Evolutionary conservation across 1,284 basidiomycete genomes (phyloP).

Genomic region (Heterobasidion parviporum): DNA sequence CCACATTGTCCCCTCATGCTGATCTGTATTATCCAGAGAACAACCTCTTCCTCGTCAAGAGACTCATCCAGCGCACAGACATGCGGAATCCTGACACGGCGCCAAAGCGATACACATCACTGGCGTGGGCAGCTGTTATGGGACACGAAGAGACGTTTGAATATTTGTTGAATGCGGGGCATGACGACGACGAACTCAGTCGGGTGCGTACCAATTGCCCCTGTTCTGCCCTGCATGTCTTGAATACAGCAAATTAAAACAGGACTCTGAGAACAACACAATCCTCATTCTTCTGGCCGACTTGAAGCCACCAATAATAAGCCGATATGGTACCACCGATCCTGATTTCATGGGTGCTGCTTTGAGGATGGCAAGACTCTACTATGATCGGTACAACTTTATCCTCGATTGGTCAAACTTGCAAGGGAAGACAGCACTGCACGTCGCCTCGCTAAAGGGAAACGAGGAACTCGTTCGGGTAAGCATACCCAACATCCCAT

Average conservation of each 20-base stretch:
- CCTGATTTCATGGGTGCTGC: constrained; percentile 62
- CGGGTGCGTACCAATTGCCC: constrained; percentile 44
- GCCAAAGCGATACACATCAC: constrained; percentile 68
- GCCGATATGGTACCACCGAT: constrained; percentile 38
- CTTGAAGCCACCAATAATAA: constrained; percentile 45
- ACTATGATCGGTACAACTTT: constrained; percentile 76
- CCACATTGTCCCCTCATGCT: constrained; percentile 4
- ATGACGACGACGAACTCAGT: constrained; percentile 87
- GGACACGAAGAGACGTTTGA: constrained; percentile 87
- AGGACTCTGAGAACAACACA: constrained; percentile 89
- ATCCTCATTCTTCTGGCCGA: constrained; percentile 85
- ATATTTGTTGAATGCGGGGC: constrained; percentile 74
- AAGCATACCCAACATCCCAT: constrained; percentile 20
- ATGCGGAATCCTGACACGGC: constrained; percentile 82
- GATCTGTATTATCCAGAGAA: constrained; percentile 52
- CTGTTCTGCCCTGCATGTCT: not conserved
- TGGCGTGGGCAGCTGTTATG: constrained; percentile 82
- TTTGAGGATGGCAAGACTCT: constrained; percentile 72
- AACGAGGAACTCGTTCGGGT: constrained; percentile 84
- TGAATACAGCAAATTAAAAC: constrained; percentile 1
- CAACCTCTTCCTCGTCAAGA: constrained; percentile 82
- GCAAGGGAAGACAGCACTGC: constrained; percentile 84
- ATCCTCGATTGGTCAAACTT: constrained; percentile 87
- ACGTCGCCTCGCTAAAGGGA: constrained; percentile 82
- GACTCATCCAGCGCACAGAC: constrained; percentile 74